Percentiles rank a stretch among this genome's conserved stretches.
phyloP scores from a whole-genome alignment of 495 filamentous ascomycete genomes.

The Talaromyces nanjingensis region DNA sequence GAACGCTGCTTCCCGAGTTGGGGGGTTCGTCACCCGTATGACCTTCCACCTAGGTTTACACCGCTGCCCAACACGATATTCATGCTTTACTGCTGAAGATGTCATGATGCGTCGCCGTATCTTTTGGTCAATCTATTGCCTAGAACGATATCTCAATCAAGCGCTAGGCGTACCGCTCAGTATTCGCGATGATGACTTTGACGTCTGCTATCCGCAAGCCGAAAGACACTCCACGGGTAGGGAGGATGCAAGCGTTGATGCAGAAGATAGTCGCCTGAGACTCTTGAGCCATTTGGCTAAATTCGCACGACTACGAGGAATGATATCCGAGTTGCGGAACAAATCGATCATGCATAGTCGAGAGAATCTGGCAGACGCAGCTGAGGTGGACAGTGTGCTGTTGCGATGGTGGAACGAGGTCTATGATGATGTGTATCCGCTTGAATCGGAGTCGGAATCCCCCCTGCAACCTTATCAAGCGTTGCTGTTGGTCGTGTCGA shows the following conservation, averaged over 20 bases:
- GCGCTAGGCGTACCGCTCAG: conserved; percentile 41
- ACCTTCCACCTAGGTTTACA: conserved; percentile 42
- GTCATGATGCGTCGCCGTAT: conserved; percentile 32
- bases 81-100: conserved; percentile 31
- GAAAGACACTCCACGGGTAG: conserved; percentile 22
- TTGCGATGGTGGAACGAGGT: conserved; percentile 42
- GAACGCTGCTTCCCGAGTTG: conserved; percentile 41
- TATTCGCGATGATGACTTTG: conserved; percentile 46
- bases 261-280: conserved; percentile 16
- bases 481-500: conserved; percentile 27
- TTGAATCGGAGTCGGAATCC: conserved; percentile 16
- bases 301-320: conserved; percentile 34
- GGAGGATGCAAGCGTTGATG: conserved; percentile 4
- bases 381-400: conserved; percentile 30
- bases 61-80: conserved; percentile 38
- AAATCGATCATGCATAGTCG: conserved; percentile 36
- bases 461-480: conserved; percentile 26
- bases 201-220: conserved; percentile 41
- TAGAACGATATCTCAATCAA: conserved; percentile 43
- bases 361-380: conserved; percentile 25
- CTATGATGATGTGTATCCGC: conserved; percentile 33
- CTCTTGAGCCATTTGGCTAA: conserved; percentile 32
- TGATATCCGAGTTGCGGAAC: conserved; percentile 39
- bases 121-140: conserved; percentile 45
- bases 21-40: conserved; percentile 39